Evolutionary conservation across 225 moss, liverwort and hornwort species (phyloP), one percentile per base, ranked within the genome.

Genomic region (Bryoerythrophyllum caledonicum): DNA sequence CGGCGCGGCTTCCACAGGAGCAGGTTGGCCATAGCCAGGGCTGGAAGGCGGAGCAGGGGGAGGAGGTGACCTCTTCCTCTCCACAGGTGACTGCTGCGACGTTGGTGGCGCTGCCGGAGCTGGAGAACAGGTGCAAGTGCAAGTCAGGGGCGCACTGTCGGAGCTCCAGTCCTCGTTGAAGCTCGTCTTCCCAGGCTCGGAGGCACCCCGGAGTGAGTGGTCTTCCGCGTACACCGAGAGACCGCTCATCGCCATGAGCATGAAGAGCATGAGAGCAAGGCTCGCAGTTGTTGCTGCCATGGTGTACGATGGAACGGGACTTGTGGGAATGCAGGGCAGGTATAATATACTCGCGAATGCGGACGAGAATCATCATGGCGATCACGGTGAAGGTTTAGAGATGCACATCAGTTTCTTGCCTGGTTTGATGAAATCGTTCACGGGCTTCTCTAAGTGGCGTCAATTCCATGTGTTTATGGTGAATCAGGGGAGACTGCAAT

Each of bases 71-170:
- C 52, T 76, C 25, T 30, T 71, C 60, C 71, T 71, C 24, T 41
- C 41, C 2, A 17, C 52, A 30, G 76, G 81, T 2, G 81, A 76
- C 41, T 60, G 65, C 71, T 69, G 63, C 25, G 63, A 51, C 26
- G 46, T 46, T 26, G 63, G 63, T 34, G 80, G 54, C 15, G 49
- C 37, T 35, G n/a, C 52, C 8, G 64, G 64, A 41, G 35, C 72
- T 41, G 53, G 65, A 30, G 60, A 63, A 51, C 78, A 82, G 26
- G 60, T 70, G 55, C 82, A 81, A 10, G 76, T 81, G 69, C 78
- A 82, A 11, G 82, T 77, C 55, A 77, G 16, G 15, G 82, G 57
- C 56, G 37, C 28, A 38, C 63, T 16, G 46, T 46, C 68, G 3
- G 63, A 82, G 37, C 46, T 53, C 77, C 73, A 73, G 5, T 54